These are phyloP conservation scores for Ganoderma sinense DNA, from an alignment of 1,284 basidiomycete genomes.

Conservation along the genomic window DNA sequence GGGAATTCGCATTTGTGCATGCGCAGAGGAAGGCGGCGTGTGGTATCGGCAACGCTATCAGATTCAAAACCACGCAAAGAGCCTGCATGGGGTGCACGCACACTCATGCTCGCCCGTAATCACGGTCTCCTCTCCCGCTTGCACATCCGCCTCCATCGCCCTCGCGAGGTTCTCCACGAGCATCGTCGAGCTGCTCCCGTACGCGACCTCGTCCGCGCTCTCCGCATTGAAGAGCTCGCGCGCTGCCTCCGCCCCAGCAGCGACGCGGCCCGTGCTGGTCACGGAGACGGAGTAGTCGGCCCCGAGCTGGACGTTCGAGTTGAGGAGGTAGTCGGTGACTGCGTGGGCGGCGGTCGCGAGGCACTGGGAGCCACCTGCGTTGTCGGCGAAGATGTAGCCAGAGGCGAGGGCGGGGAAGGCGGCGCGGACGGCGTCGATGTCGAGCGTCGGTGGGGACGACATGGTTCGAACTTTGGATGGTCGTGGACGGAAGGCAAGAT, in stretches of 20 bases:
- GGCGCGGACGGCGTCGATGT: slow-evolving; percentile 60
- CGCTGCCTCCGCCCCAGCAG: slow-evolving; percentile 58
- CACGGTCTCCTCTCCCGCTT: slow-evolving; percentile 74
- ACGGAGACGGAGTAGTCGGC: slow-evolving; percentile 70
- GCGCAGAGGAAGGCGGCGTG: too few relatives aligned
- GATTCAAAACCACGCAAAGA: too few relatives aligned
- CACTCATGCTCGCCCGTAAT: slow-evolving; percentile 82
- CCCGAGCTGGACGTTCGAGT: slow-evolving; percentile 79
- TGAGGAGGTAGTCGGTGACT: slow-evolving; percentile 71
- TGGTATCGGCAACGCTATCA: too few relatives aligned
- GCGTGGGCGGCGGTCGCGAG: slow-evolving; percentile 59
- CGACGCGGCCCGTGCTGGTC: slow-evolving; percentile 59
- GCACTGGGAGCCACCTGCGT: slow-evolving; percentile 81
- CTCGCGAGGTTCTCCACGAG: slow-evolving; percentile 71
- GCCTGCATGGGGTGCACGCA: slow-evolving; percentile 36
- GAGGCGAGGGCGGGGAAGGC: slow-evolving; percentile 69
- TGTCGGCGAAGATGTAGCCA: slow-evolving; percentile 77
- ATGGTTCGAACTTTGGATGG: slow-evolving; percentile 4
- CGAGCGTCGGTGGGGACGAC: slow-evolving; percentile 41
- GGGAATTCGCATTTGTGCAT: not conserved
- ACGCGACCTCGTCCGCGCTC: slow-evolving; percentile 67
- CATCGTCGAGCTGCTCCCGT: slow-evolving; percentile 74
- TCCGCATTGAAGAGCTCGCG: slow-evolving; percentile 70
- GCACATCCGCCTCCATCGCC: slow-evolving; percentile 60
- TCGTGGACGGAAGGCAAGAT: too few relatives aligned